phyloP scores from a whole-genome alignment of 2,329 filamentous ascomycete genomes.

The Fusarium illudens region DNA sequence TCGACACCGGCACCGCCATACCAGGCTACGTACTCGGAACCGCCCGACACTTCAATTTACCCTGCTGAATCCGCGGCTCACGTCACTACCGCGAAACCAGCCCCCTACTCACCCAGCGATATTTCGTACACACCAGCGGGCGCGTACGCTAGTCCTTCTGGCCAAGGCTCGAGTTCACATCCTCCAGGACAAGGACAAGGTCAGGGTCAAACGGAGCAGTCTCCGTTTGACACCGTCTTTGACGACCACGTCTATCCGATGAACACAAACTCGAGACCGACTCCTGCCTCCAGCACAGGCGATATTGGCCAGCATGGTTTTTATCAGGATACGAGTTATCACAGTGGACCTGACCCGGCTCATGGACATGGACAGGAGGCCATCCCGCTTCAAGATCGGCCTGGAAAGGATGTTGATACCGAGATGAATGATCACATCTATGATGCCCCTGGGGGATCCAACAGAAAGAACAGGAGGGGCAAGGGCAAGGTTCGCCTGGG shows the following conservation, averaged over 20 bases:
- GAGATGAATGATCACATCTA: conserved; percentile 68
- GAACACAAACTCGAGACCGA: conserved; percentile 52
- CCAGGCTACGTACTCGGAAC: conserved; percentile 38
- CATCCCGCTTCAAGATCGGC: conserved; percentile 65
- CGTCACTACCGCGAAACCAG: conserved; percentile 29
- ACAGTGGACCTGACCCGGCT: conserved; percentile 51
- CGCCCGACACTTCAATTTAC: conserved; percentile 31
- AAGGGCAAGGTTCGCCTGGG: conserved; percentile 62
- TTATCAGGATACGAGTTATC: conserved; percentile 67
- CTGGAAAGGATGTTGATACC: conserved; percentile 52
- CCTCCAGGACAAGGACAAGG: conserved; percentile 30
- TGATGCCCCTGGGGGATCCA: conserved; percentile 55
- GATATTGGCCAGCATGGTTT: conserved; percentile 50
- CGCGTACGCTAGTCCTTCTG: conserved; percentile 37
- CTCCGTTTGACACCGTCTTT: conserved; percentile 72
- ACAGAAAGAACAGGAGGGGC: conserved; percentile 50
- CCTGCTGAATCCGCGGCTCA: conserved; percentile 29
- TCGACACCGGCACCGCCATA: conserved; percentile 52
- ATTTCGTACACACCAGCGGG: conserved; percentile 31
- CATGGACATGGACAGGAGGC: conserved; percentile 57
- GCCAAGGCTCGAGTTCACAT: conserved; percentile 36
- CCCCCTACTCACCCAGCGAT: conserved; percentile 35
- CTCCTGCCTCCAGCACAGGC: conserved; percentile 49
- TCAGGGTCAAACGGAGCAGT: conserved; percentile 50
- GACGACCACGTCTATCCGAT: conserved; percentile 73